Evolutionary conservation across 208 protist species (phyloP).

Genomic region (Acanthamoeba lenticulata): DNA sequence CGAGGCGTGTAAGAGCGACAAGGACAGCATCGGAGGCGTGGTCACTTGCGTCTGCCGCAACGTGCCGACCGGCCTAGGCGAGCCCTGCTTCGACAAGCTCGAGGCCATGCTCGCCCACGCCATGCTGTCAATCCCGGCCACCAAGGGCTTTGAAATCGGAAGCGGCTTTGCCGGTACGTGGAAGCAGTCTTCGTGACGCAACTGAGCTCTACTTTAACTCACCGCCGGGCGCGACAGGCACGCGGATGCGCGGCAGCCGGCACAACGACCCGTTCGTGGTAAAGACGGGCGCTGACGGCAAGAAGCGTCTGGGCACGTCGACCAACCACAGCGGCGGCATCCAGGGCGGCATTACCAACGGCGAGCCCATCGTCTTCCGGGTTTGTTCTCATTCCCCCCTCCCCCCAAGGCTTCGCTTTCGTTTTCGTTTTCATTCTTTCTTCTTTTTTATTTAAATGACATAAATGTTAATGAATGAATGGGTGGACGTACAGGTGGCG

Average conservation of each 20-base stretch:
- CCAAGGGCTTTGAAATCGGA: constrained; percentile 86
- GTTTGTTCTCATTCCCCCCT: neutral
- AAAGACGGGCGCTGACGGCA: constrained; percentile 41
- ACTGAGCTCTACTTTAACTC: constrained; percentile 64
- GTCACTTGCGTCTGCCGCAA: constrained; percentile 82
- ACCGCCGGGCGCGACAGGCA: constrained; percentile 84
- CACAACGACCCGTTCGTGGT: constrained; percentile 88
- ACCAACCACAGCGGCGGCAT: constrained; percentile 70
- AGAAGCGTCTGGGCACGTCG: neutral
- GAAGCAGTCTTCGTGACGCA: neutral
- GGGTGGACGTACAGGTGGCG: constrained; percentile 72
- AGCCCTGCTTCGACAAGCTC: constrained; percentile 90
- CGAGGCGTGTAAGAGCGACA: constrained; percentile 44
- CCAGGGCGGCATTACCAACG: constrained; percentile 88
- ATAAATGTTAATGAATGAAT: neutral
- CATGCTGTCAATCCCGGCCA: constrained; percentile 90
- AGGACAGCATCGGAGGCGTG: constrained; percentile 86
- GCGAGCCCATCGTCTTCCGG: constrained; percentile 85
- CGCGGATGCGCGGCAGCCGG: constrained; percentile 77
- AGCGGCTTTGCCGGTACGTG: constrained; percentile 31
- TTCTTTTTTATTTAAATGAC: neutral
- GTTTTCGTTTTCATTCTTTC: no score
- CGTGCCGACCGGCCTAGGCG: constrained; percentile 84
- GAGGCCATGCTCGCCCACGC: constrained; percentile 89
- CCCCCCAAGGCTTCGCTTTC: neutral